A percentile compares a stretch with the other conserved stretches of the same genome.
phyloP scores from a whole-genome alignment of 192 early-diverging fungal genomes.

The Rhizoclosmatium sp. region DNA sequence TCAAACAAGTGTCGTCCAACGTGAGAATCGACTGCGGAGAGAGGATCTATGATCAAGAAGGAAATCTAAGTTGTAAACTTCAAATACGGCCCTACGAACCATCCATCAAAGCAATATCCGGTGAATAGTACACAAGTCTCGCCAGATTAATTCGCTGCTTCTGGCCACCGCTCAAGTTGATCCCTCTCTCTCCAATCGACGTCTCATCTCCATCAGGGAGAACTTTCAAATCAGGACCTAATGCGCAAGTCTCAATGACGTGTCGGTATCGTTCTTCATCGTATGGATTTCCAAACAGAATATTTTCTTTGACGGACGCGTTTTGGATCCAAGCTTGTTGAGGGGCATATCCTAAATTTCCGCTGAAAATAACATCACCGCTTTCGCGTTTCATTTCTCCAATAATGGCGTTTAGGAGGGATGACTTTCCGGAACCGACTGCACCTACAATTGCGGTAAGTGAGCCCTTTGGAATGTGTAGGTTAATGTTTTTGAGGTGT shows the following conservation, averaged over 20 bases:
- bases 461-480: conserved; percentile 17
- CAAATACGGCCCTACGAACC: conserved; percentile 10
- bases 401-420: conserved; percentile 74
- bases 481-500: conserved; percentile 22
- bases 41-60: conserved; percentile 50
- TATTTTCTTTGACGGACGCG: conserved; percentile 67
- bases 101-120: conserved; percentile 42
- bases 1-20: conserved; percentile 74
- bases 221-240: conserved; percentile 71
- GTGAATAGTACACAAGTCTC: conserved; percentile 73
- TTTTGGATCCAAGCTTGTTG: conserved; percentile 91
- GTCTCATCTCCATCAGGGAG: conserved; percentile 72
- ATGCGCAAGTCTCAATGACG: conserved; percentile 73
- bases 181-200: conserved; percentile 61
- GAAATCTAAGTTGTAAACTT: conserved; percentile 50
- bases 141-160: conserved; percentile 49
- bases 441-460: conserved; percentile 30
- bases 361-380: conserved; percentile 40
- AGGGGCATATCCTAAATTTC: conserved; percentile 72
- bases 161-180: conserved; percentile 64
- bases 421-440: conserved; percentile 76
- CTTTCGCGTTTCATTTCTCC: conserved; percentile 74
- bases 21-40: conserved; percentile 56
- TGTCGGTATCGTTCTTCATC: conserved; percentile 66
- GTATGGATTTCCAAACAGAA: conserved; percentile 72